A percentile compares a stretch with the other conserved stretches of the same genome.
Evolutionary conservation across 192 early-diverging fungal species (phyloP).

Genomic region (Entrophospora sp.): DNA sequence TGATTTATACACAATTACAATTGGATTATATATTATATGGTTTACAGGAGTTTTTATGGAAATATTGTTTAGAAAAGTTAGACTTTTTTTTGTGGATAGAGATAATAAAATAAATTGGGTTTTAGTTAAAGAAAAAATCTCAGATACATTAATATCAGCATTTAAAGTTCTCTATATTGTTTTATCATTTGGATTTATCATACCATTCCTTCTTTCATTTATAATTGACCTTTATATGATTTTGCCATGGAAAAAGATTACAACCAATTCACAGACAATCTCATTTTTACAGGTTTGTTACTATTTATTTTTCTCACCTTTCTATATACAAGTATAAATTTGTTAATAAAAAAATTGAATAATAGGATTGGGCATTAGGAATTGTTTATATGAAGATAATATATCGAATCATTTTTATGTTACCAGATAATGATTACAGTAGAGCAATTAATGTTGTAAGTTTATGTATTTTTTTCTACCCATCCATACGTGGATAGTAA

Average conservation of each 20-base stretch:
- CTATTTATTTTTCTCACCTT: conserved; percentile 9
- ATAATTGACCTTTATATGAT: conserved; percentile 69
- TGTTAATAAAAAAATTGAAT: no score
- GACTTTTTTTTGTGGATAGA: conserved; percentile 7
- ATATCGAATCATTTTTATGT: conserved; percentile 36
- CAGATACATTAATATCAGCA: conserved; percentile 13
- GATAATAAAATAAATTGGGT: conserved; percentile 10
- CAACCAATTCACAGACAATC: conserved; percentile 19
- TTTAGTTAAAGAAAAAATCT: conserved; percentile 10
- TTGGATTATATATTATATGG: conserved; percentile 56
- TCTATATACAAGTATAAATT: no score
- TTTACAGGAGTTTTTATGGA: conserved; percentile 21
- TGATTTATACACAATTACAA: conserved; percentile 66
- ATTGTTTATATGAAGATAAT: conserved; percentile 59
- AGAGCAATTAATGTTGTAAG: conserved; percentile 30
- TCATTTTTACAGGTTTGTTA: conserved; percentile 31
- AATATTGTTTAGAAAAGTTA: conserved; percentile 23
- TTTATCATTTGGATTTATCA: conserved; percentile 48
- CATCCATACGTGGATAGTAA: no score
- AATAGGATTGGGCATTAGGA: conserved; percentile 66
- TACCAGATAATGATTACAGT: conserved; percentile 38
- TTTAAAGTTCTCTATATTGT: conserved; percentile 48
- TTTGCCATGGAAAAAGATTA: conserved; percentile 40
- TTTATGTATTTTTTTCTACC: not conserved
- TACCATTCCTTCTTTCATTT: conserved; percentile 60